phyloP scores from a whole-genome alignment of 2,329 filamentous ascomycete species.

The Pyrenophora seminiperda region DNA sequence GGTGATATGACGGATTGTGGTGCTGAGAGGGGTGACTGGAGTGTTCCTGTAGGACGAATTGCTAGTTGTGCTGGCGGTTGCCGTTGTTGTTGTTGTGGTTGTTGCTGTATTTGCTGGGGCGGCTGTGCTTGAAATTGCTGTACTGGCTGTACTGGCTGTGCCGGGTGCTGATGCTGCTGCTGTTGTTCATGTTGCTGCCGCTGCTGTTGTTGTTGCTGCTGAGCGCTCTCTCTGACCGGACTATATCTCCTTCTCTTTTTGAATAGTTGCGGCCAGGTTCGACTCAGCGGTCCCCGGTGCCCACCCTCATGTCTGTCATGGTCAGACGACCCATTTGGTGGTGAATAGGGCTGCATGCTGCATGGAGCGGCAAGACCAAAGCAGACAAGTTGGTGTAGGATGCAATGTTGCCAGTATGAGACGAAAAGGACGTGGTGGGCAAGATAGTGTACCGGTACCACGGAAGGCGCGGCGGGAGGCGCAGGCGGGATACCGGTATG shows the following conservation, averaged over 20 bases:
- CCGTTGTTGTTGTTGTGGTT: conserved; percentile 18
- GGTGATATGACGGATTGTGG: conserved; percentile 15
- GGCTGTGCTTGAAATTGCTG: conserved; percentile 9
- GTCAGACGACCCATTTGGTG: conserved; percentile 20
- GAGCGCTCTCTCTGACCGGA: conserved; percentile 34
- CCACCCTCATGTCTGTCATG: conserved; percentile 24
- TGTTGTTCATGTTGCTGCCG: conserved; percentile 6
- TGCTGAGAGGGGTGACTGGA: conserved; percentile 20
- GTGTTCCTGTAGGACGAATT: conserved; percentile 23
- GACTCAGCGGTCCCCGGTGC: conserved; percentile 35
- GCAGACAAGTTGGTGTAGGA: not conserved
- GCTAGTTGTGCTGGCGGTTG: conserved; percentile 15
- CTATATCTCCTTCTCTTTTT: conserved; percentile 42
- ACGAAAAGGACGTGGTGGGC: not conserved
- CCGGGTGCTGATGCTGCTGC: not conserved
- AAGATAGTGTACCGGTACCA: not conserved
- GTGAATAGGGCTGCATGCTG: conserved; percentile 31
- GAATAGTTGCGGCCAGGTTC: conserved; percentile 39
- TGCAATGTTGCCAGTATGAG: not conserved
- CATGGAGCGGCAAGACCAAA: conserved; percentile 7
- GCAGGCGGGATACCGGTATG: conserved; percentile 6
- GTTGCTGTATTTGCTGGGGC: conserved; percentile 6
- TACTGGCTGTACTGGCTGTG: conserved; percentile 1
- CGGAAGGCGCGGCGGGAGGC: conserved; percentile 1
- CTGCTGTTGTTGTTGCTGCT: conserved; percentile 25